phyloP scores from a whole-genome alignment of 352 stramenopile species.

The Phytophthora pseudosyringae region DNA sequence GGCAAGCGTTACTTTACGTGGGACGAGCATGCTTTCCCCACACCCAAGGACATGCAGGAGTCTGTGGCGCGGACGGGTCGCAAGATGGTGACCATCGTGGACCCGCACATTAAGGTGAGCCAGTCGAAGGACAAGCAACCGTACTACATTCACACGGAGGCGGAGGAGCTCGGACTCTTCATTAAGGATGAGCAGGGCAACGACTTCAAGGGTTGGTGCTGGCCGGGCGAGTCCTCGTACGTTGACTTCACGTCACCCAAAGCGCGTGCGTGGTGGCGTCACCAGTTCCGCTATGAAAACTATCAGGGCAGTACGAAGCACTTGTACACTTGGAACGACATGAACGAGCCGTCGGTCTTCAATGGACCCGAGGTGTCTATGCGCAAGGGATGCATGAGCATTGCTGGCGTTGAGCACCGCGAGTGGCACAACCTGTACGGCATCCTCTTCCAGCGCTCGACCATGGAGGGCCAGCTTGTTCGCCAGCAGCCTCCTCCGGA shows the following conservation, averaged over 20 bases:
- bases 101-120: conserved; percentile 98
- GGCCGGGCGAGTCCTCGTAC: conserved; percentile 98
- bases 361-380: conserved; percentile 99
- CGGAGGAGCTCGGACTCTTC: conserved; percentile 92
- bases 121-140: conserved; percentile 75
- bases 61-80: conserved; percentile 90
- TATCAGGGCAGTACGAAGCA: conserved; percentile 93
- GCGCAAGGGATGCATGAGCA: conserved; percentile 93
- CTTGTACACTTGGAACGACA: conserved; percentile 99
- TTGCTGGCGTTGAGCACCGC: conserved; percentile 96
- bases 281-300: conserved; percentile 95
- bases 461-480: conserved; percentile 91
- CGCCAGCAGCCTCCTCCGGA: conserved; percentile 63
- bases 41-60: conserved; percentile 95
- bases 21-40: conserved; percentile 96
- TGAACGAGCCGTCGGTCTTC: conserved; percentile 99
- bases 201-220: conserved; percentile 99
- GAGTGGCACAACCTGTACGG: conserved; percentile 99
- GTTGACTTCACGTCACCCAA: conserved; percentile 96
- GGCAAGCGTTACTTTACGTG: conserved; percentile 99
- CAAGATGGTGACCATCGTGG: conserved; percentile 99
- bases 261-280: conserved; percentile 96
- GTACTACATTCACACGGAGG: conserved; percentile 93
- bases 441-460: conserved; percentile 98
- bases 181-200: conserved; percentile 96